Conservation (phyloP, 1,284 basidiomycete genomes). For the Tilletia indica region DNA sequence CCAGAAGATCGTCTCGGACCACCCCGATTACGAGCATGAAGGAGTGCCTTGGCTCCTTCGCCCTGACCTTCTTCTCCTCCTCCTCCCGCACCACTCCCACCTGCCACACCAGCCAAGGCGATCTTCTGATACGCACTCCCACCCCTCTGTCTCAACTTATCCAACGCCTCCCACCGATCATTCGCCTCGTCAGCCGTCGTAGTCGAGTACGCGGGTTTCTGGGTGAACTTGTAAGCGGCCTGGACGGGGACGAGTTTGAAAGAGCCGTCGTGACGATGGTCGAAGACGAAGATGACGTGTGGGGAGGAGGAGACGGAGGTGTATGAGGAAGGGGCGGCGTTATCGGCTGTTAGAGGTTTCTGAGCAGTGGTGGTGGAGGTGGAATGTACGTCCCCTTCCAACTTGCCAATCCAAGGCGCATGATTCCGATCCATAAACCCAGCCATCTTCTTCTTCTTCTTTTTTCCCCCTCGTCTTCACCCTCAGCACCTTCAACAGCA, state of each 20-base stretch:
- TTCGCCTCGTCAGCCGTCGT: slow-evolving; percentile 45
- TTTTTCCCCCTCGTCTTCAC: not conserved
- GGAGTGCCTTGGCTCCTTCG: slow-evolving; percentile 3
- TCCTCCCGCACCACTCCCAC: not conserved
- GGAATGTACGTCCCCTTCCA: slow-evolving; percentile 43
- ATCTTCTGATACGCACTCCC: slow-evolving; percentile 16
- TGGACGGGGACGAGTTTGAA: slow-evolving; percentile 53
- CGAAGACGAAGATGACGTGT: slow-evolving; percentile 55
- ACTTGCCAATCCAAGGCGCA: slow-evolving; percentile 54
- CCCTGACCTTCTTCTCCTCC: slow-evolving; percentile 7
- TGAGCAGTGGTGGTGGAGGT: not conserved
- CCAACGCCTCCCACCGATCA: slow-evolving; percentile 19
- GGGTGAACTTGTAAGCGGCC: slow-evolving; percentile 53
- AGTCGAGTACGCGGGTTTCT: slow-evolving; percentile 45
- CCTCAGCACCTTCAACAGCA: not conserved
- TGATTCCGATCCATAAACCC: slow-evolving; percentile 26
- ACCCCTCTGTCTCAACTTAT: slow-evolving; percentile 11
- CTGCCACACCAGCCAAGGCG: not conserved
- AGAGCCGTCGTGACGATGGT: slow-evolving; percentile 49
- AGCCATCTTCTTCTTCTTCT: slow-evolving; percentile 2
- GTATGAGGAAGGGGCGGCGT: not conserved
- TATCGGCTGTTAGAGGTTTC: slow-evolving; percentile 29
- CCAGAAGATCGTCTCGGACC: not conserved
- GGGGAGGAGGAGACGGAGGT: slow-evolving; percentile 32
- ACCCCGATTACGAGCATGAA: not conserved